Conservation (phyloP, 371 early-diverging fungal species). For the Mucor piriformis region DNA sequence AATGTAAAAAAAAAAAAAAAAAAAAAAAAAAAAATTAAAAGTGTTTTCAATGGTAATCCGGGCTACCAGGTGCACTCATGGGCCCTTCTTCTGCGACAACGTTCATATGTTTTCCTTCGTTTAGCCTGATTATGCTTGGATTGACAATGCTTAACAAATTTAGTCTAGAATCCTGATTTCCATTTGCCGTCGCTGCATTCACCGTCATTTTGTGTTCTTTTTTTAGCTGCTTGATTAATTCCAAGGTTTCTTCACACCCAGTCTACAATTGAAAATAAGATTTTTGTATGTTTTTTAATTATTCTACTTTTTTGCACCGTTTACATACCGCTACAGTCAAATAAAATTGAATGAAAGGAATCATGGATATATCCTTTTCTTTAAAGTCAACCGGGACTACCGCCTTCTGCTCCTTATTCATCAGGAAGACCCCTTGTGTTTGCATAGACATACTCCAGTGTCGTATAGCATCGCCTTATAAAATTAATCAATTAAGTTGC, state of each 20-base stretch:
- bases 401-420: constrained; percentile 18
- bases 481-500: constrained; percentile 14
- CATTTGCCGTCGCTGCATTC: constrained; percentile 4
- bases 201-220: constrained; percentile 8
- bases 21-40: constrained; percentile 6
- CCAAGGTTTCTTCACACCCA: constrained; percentile 17
- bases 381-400: constrained; percentile 16
- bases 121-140: constrained; percentile 9
- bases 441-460: constrained; percentile 1
- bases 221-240: constrained; percentile 13
- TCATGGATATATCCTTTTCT: constrained; percentile 13
- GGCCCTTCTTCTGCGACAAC: neutral
- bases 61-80: neutral
- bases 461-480: constrained; percentile 2
- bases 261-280: constrained; percentile 16
- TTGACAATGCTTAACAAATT: constrained; percentile 16
- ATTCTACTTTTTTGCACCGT: constrained; percentile 17
- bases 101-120: constrained; percentile 1
- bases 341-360: constrained; percentile 12
- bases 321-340: constrained; percentile 18
- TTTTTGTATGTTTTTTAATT: constrained; percentile 11
- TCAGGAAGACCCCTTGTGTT: constrained; percentile 12
- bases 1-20: constrained; percentile 7
- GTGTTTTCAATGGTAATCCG: constrained; percentile 1
- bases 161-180: constrained; percentile 11